Evolutionary conservation across 2,329 filamentous ascomycete genomes (phyloP).

Genomic region (Fusarium mexicanum): DNA sequence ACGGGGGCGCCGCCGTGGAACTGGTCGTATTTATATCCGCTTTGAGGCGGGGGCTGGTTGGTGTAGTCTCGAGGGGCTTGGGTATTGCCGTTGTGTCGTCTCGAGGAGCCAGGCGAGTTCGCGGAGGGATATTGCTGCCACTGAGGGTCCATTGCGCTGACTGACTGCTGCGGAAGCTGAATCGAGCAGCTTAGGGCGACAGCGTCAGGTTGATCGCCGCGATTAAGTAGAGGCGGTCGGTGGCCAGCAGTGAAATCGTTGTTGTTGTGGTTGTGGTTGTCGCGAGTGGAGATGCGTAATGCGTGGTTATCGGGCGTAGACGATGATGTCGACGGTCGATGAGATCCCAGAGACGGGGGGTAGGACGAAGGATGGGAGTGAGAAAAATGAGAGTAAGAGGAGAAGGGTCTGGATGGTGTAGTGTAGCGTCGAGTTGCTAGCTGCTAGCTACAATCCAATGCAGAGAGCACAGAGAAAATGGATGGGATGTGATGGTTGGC

Average conservation of each 20-base stretch:
- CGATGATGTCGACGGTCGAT: constrained; percentile 36
- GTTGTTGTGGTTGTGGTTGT: constrained; percentile 22
- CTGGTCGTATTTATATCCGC: constrained; percentile 74
- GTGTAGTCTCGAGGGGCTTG: constrained; percentile 62
- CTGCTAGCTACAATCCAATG: constrained; percentile 28
- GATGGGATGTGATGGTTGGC: constrained; percentile 20
- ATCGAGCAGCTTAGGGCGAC: constrained; percentile 36
- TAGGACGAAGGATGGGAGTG: constrained; percentile 14
- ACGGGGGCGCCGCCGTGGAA: constrained; percentile 61
- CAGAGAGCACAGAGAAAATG: constrained; percentile 15
- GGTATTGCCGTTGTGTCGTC: constrained; percentile 68
- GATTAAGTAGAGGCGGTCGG: constrained; percentile 14
- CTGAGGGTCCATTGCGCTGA: constrained; percentile 60
- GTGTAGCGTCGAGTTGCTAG: constrained; percentile 23
- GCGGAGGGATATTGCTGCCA: constrained; percentile 75
- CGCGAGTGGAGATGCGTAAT: constrained; percentile 27
- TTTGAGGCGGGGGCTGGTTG: constrained; percentile 53
- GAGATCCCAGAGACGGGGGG: constrained; percentile 19
- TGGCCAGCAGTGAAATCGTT: constrained; percentile 30
- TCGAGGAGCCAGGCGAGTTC: constrained; percentile 64
- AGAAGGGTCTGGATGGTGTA: constrained; percentile 18
- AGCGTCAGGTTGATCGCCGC: constrained; percentile 25
- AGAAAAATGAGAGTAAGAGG: constrained; percentile 33
- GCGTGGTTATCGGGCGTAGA: constrained; percentile 35
- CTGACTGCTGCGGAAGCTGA: constrained; percentile 30